Evolutionary conservation across 257 asterid genomes (phyloP).

Genomic region (Solanum piurae): DNA sequence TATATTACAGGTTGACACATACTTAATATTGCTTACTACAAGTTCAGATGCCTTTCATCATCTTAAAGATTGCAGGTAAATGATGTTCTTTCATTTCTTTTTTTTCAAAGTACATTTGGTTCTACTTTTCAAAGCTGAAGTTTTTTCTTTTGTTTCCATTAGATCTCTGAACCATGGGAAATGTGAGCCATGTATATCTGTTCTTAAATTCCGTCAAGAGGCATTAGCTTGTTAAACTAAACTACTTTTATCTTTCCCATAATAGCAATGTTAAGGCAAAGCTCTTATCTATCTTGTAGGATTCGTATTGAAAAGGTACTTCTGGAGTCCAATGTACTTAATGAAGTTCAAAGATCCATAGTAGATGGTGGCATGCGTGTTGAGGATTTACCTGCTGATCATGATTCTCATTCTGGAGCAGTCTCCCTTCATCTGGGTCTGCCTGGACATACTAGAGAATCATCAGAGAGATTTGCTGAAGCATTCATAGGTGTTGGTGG

Average conservation of each 20-base stretch:
- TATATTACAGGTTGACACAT: constrained; percentile 64
- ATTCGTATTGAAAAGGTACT: constrained; percentile 72
- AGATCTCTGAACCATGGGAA: neutral
- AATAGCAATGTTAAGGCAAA: neutral
- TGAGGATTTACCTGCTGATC: constrained; percentile 56
- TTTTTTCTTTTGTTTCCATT: neutral
- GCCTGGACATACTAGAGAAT: constrained; percentile 34
- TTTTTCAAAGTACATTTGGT: neutral
- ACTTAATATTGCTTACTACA: constrained; percentile 78
- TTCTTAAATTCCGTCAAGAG: neutral
- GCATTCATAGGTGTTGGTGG: constrained; percentile 61
- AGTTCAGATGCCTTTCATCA: constrained; percentile 85
- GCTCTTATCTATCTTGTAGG: constrained; percentile 34
- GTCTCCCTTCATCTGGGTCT: constrained; percentile 50
- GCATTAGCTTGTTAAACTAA: constrained; percentile 6
- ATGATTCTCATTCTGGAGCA: constrained; percentile 46
- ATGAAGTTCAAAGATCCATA: constrained; percentile 85
- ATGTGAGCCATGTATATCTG: neutral
- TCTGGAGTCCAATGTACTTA: constrained; percentile 71
- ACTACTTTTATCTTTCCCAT: neutral
- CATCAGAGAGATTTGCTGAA: constrained; percentile 34
- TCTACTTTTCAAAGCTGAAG: neutral
- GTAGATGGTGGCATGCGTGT: constrained; percentile 82
- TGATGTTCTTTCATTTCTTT: neutral
- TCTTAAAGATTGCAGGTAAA: constrained; percentile 88